A percentile compares a stretch with the other conserved stretches of the same genome.
These are phyloP conservation scores for Cupressus sempervirens DNA, from an alignment of 75 land plant genomes.

Conservation along the genomic window DNA sequence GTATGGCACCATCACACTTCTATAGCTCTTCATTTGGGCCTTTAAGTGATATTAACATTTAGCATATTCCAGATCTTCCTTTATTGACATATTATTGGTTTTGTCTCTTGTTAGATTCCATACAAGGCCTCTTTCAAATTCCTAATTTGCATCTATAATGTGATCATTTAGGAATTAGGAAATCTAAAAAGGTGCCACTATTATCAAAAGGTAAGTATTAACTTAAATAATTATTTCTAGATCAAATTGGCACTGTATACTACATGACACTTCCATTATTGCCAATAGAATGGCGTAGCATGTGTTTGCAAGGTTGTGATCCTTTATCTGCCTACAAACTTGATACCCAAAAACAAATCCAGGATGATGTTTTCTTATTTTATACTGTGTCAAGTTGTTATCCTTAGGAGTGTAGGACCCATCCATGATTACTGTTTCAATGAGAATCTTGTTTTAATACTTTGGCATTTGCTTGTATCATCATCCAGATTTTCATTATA, in stretches of 20 bases:
- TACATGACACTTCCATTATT: not conserved
- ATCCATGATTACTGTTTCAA: not conserved
- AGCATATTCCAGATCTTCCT: not conserved
- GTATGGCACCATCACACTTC: not conserved
- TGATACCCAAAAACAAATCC: not conserved
- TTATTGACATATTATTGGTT: not conserved
- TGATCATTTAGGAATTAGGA: not conserved
- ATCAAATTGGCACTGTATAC: not conserved
- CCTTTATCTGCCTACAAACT: not conserved
- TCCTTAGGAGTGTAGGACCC: not conserved
- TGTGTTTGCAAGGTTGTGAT: not conserved
- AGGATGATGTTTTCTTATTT: not conserved
- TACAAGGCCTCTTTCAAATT: not conserved
- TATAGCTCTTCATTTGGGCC: not conserved
- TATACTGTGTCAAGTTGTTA: not conserved
- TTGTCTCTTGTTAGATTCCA: not conserved
- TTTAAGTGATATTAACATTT: not conserved
- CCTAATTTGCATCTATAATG: not conserved
- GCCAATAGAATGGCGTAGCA: not conserved
- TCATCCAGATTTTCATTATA: not conserved
- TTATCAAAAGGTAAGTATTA: not conserved
- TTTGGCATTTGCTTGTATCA: not conserved
- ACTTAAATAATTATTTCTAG: not conserved
- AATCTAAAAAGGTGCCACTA: not conserved
- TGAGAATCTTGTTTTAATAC: not conserved